Conservation (phyloP, 106 monocot species). For the Phalaenopsis equestris region DNA sequence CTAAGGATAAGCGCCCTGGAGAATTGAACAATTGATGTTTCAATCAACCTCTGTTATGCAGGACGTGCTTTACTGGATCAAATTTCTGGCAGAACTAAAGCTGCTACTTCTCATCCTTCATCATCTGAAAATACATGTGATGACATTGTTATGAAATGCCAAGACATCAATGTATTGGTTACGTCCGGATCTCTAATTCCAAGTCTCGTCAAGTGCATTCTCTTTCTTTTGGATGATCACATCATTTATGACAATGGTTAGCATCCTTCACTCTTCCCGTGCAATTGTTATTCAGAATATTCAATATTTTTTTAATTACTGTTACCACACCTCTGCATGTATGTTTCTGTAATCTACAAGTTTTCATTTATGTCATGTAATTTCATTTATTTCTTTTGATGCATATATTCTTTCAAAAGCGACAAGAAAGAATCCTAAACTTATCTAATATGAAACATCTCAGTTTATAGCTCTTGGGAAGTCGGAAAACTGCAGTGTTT, state of each 20-base stretch:
- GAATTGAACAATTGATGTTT: neutral
- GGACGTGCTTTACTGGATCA: conserved; percentile 57
- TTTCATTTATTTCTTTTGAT: neutral
- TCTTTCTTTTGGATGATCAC: conserved; percentile 70
- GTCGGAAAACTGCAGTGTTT: conserved; percentile 86
- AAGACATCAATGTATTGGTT: conserved; percentile 65
- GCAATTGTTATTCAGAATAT: neutral
- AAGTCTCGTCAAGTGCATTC: conserved; percentile 82
- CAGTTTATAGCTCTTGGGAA: conserved; percentile 95
- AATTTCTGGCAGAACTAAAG: conserved; percentile 25
- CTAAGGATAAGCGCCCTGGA: neutral
- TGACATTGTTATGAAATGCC: conserved; percentile 14
- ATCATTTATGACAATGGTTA: conserved; percentile 68
- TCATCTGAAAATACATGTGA: conserved; percentile 16
- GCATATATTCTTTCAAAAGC: neutral
- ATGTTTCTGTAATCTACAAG: neutral
- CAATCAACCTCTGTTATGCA: conserved; percentile 9
- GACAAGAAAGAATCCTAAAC: no score
- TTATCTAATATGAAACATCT: neutral
- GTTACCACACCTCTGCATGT: neutral
- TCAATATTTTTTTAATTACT: neutral
- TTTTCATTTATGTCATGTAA: neutral
- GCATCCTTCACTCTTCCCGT: conserved; percentile 7
- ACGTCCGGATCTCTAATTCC: conserved; percentile 87
- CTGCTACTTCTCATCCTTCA: neutral